Percentiles rank a stretch among this genome's conserved stretches.
Evolutionary conservation across 83 land plant species (phyloP).

Genomic region (Picea abies): DNA sequence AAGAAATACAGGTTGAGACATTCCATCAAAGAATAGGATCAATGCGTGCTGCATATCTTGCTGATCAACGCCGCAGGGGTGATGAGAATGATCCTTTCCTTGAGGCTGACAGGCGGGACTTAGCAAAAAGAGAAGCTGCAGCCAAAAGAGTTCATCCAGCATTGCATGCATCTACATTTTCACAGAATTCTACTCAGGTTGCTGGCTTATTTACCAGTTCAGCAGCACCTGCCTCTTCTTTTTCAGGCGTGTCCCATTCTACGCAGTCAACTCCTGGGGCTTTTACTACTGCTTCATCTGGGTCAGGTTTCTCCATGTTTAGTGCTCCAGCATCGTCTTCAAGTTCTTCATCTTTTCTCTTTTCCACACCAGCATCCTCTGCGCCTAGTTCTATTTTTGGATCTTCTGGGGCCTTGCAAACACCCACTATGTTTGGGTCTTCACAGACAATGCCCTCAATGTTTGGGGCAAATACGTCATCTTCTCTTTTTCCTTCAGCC

Average conservation of each 20-base stretch:
- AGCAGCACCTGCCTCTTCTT: slow-evolving; percentile 25
- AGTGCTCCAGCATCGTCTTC: slow-evolving; percentile 43
- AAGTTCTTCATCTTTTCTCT: slow-evolving; percentile 42
- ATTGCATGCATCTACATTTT: slow-evolving; percentile 56
- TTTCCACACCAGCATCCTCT: slow-evolving; percentile 53
- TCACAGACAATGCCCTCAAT: slow-evolving; percentile 28
- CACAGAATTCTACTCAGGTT: slow-evolving; percentile 63
- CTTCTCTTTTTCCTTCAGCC: slow-evolving; percentile 39
- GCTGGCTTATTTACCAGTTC: slow-evolving; percentile 61
- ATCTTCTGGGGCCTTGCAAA: slow-evolving; percentile 35
- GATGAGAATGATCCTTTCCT: slow-evolving; percentile 90
- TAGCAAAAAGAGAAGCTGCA: slow-evolving; percentile 93
- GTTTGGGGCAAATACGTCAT: slow-evolving; percentile 38
- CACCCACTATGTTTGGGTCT: slow-evolving; percentile 49
- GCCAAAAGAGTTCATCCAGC: slow-evolving; percentile 96
- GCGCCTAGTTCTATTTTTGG: slow-evolving; percentile 45
- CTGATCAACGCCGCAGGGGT: slow-evolving; percentile 77
- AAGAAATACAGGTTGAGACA: slow-evolving; percentile 69
- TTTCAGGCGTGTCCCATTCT: slow-evolving; percentile 24
- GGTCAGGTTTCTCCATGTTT: slow-evolving; percentile 47
- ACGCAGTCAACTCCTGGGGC: slow-evolving; percentile 27
- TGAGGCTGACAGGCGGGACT: slow-evolving; percentile 93
- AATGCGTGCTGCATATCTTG: slow-evolving; percentile 82
- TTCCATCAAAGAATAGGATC: slow-evolving; percentile 89
- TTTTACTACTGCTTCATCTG: slow-evolving; percentile 25